Base-by-base conservation (phyloP, 495 filamentous ascomycete genomes). In the Podospora tetraspora region DNA sequence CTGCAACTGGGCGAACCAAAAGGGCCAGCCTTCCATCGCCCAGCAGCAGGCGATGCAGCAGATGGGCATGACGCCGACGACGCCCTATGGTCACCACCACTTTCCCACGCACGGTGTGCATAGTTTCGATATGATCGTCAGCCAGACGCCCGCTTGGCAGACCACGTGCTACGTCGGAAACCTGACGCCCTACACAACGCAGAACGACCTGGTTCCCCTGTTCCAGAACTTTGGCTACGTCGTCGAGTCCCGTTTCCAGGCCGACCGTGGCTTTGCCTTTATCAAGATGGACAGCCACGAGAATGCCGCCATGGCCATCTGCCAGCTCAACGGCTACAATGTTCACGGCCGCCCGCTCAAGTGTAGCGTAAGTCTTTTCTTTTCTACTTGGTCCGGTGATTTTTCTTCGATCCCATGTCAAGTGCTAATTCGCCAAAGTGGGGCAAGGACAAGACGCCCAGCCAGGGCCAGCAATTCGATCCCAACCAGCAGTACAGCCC, bases 1-100 rank as follows among this genome's bases (percentile, higher is more conserved):
- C 69, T 97, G 94, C 86, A 99, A 99, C 83, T 99, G 95, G 95
- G 95, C 95, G 63, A 99, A 99, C 81, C 95, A 99, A 78, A 99
- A 99, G 85, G 95, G 95, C 52, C 95, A 99, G 75, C 95, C 95
- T 59, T 98, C 96, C 1, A 96, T 97, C 74, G 92, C 94, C 59
- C 95, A 99, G 81, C 95, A 98, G 79, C 91, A 95, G 78, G 92
- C 93, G 30, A 94, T 99, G 92, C 90, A 91, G 63, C 91, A 92
- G 57, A 97, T 98, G 92, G 95, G 96, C 76, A 95, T 99, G 93
- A 97, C 95, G 16, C 96, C 96, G 23, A 96, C 94, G 60, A 97
- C 94, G 19, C 92, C 94, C 0, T 98, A 92, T 75, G 96, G 96
- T 22, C 95, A 98, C 75, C 96, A 99, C 74, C 93, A 97, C 76